Evolutionary conservation across 2,329 filamentous ascomycete genomes (phyloP).

Genomic region (Elsinoe arachidis): DNA sequence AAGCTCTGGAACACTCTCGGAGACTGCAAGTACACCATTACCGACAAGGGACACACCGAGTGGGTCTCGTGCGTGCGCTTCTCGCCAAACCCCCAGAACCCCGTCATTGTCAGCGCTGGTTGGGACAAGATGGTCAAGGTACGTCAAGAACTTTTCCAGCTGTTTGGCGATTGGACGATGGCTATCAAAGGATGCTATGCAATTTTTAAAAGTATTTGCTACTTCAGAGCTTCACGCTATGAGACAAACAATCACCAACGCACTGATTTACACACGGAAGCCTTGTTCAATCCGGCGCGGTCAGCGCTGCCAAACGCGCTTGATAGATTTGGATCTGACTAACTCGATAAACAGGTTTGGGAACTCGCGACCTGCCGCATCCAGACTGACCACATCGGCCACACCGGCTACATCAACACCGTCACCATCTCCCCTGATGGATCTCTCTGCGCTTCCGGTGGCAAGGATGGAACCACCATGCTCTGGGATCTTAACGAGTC

Average conservation of each 20-base stretch:
- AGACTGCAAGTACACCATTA: slow-evolving; percentile 99
- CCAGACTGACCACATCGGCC: slow-evolving; percentile 99
- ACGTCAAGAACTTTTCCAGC: slow-evolving; percentile 36
- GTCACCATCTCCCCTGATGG: slow-evolving; percentile 99
- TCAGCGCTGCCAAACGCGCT: slow-evolving; percentile 13
- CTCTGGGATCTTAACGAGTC: slow-evolving; percentile 99
- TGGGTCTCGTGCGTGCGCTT: slow-evolving; percentile 99
- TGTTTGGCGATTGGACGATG: slow-evolving; percentile 12
- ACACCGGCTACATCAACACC: slow-evolving; percentile 99
- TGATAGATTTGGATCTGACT: slow-evolving; percentile 8
- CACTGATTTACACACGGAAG: slow-evolving; percentile 55
- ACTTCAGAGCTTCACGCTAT: slow-evolving; percentile 98
- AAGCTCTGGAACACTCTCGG: slow-evolving; percentile 99
- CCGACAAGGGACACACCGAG: slow-evolving; percentile 99
- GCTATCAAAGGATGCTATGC: slow-evolving; percentile 78
- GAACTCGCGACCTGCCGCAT: slow-evolving; percentile 98
- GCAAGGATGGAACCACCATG: slow-evolving; percentile 99
- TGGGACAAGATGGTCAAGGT: slow-evolving; percentile 99
- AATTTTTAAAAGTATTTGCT: slow-evolving; percentile 94
- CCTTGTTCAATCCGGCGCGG: neutral
- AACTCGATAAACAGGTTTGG: slow-evolving; percentile 64
- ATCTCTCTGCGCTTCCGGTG: slow-evolving; percentile 96
- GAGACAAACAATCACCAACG: slow-evolving; percentile 93
- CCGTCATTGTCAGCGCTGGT: slow-evolving; percentile 94
- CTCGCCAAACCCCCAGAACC: slow-evolving; percentile 99